Evolutionary conservation across 2,329 filamentous ascomycete species (phyloP), one percentile per base, ranked within the genome.

Genomic region (Ophiostoma montium): DNA sequence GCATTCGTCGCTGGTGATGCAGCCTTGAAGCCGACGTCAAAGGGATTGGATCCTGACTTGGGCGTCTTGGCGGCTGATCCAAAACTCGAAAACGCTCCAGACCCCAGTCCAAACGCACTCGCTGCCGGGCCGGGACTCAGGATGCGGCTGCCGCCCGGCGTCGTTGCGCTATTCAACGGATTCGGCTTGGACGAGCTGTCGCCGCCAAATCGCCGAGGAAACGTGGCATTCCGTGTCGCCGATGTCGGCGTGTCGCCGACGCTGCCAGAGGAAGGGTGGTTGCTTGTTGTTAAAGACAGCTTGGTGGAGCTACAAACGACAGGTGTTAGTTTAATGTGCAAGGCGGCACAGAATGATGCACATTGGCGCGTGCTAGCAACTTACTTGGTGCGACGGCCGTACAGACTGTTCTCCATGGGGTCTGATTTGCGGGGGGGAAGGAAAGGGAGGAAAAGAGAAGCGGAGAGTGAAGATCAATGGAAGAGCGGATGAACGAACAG

Each of bases 21-120:
- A 72, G 66, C 80, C 45, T 54, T 55, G 23, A 47, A 78, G 56
- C 78, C 78, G 56, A 83, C 75, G 57, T 95, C 89, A 64, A 94
- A 86, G 13, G 83, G 80, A 55, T 85, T 83, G 46, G 83, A 85
- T 9, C 84, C 76, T 43, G 85, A 82, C 71, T 95, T 96, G 47
- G 88, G 86, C 2, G 88, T 89, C 70, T 94, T 95, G 32, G 77
- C 75, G 31, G 84, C 78, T 27, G 84, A 78, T 21, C 90, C 89
- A 65, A 94, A 94, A n/a, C 89, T 94, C 35, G 90, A 90, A 64
- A 98, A 98, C 49, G 92, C 92, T 58, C 92, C 92, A 16, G 87
- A 94, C 36, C 92, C 92, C 53, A 98, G 72, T 46, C 88, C 89
- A 67, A 98, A 98, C 51, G 90, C 89, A 60, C 84, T 89, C 16